Evolutionary conservation across 2,329 filamentous ascomycete species (phyloP).

Genomic region (Aspergillus aculeatus): DNA sequence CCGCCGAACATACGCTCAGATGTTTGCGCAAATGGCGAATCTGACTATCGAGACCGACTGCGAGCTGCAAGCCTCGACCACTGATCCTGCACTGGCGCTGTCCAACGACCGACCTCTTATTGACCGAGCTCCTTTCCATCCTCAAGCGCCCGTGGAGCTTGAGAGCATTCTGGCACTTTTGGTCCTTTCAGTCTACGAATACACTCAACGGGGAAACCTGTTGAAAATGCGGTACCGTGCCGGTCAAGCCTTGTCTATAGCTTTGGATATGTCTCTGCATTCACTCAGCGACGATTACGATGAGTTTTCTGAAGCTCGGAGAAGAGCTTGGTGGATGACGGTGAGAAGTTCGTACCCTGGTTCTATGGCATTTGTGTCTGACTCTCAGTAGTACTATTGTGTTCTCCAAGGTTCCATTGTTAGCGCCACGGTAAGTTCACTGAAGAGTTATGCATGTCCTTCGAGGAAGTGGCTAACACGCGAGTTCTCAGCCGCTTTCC

Average conservation of each 20-base stretch:
- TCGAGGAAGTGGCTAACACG: slow-evolving; percentile 11
- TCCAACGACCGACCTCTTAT: slow-evolving; percentile 31
- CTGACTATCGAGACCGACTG: slow-evolving; percentile 43
- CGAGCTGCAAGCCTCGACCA: slow-evolving; percentile 42
- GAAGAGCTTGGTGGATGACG: slow-evolving; percentile 51
- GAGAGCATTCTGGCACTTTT: slow-evolving; percentile 44
- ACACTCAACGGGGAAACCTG: slow-evolving; percentile 46
- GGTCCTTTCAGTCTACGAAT: slow-evolving; percentile 47
- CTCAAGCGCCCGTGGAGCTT: slow-evolving; percentile 40
- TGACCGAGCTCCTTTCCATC: slow-evolving; percentile 39
- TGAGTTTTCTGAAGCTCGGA: slow-evolving; percentile 41
- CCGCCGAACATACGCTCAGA: slow-evolving; percentile 41
- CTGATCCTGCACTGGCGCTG: slow-evolving; percentile 43
- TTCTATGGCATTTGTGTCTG: slow-evolving; percentile 1
- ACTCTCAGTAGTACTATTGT: slow-evolving; percentile 41
- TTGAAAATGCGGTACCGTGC: slow-evolving; percentile 48
- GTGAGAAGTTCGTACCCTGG: slow-evolving; percentile 25
- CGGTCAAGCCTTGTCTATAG: slow-evolving; percentile 44
- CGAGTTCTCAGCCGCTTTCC: slow-evolving; percentile 37
- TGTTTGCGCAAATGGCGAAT: slow-evolving; percentile 40
- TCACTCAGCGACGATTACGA: slow-evolving; percentile 33
- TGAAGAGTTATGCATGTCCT: background rate
- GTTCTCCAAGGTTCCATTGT: slow-evolving; percentile 47
- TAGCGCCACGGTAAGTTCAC: slow-evolving; percentile 42
- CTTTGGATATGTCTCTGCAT: slow-evolving; percentile 46